These are phyloP conservation scores for Blepharisma undulans DNA, from an alignment of 169 alveolate species.

Conservation along the genomic window DNA sequence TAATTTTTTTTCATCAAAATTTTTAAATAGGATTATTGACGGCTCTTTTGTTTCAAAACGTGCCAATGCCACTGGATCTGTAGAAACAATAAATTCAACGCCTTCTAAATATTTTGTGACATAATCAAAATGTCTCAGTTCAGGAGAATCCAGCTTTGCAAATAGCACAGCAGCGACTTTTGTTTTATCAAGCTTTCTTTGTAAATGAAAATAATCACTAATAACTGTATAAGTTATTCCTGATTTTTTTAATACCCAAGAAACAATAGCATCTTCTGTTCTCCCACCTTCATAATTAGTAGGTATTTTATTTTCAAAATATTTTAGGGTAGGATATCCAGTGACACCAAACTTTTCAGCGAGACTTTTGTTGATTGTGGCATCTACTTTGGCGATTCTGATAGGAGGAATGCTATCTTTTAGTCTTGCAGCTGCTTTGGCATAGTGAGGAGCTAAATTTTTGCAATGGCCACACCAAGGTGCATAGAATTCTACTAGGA, in stretches of 20 bases:
- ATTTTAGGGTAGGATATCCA: constrained; percentile 92
- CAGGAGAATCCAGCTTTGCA: not conserved
- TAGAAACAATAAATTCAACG: not conserved
- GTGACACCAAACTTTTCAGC: constrained; percentile 85
- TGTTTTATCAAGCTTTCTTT: not conserved
- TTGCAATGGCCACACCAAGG: constrained; percentile 95
- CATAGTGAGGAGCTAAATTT: constrained; percentile 92
- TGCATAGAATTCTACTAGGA: constrained; percentile 91
- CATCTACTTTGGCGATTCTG: constrained; percentile 90
- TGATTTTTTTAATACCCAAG: constrained; percentile 87
- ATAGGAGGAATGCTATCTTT: constrained; percentile 77
- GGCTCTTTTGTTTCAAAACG: not conserved
- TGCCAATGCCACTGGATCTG: not conserved
- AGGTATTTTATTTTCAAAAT: constrained; percentile 81
- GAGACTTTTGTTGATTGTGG: constrained; percentile 78
- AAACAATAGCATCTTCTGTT: constrained; percentile 79
- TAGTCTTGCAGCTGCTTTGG: constrained; percentile 88
- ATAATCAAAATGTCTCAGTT: not conserved
- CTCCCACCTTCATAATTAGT: constrained; percentile 89
- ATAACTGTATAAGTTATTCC: constrained; percentile 53
- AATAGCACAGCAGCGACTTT: constrained; percentile 8
- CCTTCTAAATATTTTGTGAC: not conserved
- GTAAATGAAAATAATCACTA: not conserved
- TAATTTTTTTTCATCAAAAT: constrained; percentile 21
- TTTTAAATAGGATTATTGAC: not conserved